Base-by-base conservation (phyloP, 805 yeast species). In the Candida quercuum region DNA sequence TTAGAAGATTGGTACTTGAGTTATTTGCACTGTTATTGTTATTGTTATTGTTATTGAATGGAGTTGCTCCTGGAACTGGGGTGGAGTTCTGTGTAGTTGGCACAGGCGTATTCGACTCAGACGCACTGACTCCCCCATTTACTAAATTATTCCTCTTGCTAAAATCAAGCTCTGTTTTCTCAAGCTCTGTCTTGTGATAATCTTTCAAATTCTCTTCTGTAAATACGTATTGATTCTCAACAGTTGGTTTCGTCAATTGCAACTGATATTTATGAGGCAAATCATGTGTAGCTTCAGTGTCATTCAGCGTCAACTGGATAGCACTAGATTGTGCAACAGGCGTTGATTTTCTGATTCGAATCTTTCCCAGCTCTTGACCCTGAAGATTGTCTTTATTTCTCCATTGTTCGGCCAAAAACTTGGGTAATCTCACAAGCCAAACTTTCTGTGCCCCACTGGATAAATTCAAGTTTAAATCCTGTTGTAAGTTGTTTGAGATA, bases 351-450 rank as follows among this genome's bases (percentile, higher is more conserved):
- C 62, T 63, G 49, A 63, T 72, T 46, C 78, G 78, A 26, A 93
- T 85, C 48, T 77, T 79, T 6, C 96, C 94, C 45, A 93, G 63
- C 42, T 80, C 81, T 52, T 81, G 79, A 6, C 96, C 96, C 37
- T 76, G 71, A 35, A 82, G 61, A 31, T 66, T 64, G 18, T 69
- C 76, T 37, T 74, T 71, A 44, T 81, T 71, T 37, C 78, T 72
- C 95, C 97, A 87, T 46, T 75, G 70, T 28, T 81, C 86, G 22
- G 95, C 83, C 43, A 93, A 65, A 53, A 87, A 87, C 54, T 86
- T 78, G 2, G 99, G 98, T 53, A 93, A 65, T 49, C 93, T 76
- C 18, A 93, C 95, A 17, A 93, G 67, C 99, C 98, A 93, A 29
- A 93, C 81, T 48, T 87, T 87, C 51, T 83, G 81, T 33, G 63